Conservation (phyloP, 768 basidiomycete species). For the Hypholoma fasciculare region DNA sequence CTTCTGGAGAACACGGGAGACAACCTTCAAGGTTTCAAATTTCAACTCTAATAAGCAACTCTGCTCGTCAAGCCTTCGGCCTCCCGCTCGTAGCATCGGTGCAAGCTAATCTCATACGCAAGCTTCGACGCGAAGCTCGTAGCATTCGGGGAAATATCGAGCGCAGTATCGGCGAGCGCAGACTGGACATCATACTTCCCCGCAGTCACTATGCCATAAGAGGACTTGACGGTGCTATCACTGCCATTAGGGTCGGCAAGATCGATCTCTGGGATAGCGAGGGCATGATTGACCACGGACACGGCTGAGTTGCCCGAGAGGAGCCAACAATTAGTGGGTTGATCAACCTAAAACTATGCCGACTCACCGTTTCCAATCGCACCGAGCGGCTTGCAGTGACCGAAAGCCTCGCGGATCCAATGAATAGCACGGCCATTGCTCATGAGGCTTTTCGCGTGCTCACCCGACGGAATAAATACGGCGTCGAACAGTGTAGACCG, state of each 20-base stretch:
- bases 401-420: conserved; percentile 83
- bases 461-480: conserved; percentile 74
- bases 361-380: conserved; percentile 66
- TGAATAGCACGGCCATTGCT: conserved; percentile 75
- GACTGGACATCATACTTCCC: conserved; percentile 47
- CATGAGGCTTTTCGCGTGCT: conserved; percentile 55
- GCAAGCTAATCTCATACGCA: conserved; percentile 63
- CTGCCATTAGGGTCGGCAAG: conserved; percentile 31
- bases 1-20: no score
- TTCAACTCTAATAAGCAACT: conserved; percentile 42
- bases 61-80: conserved; percentile 50
- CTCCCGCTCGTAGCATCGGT: conserved; percentile 66
- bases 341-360: not conserved
- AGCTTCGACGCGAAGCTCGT: conserved; percentile 61
- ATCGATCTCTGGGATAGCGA: conserved; percentile 46
- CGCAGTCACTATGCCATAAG: conserved; percentile 65
- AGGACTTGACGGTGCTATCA: conserved; percentile 45
- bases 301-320: conserved; percentile 36
- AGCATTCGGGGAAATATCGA: conserved; percentile 42
- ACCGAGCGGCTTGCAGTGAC: conserved; percentile 83
- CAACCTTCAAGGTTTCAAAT: no score
- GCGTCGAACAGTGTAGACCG: conserved; percentile 87
- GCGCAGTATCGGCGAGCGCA: conserved; percentile 36
- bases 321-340: not conserved
- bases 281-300: conserved; percentile 44